phyloP scores from a whole-genome alignment of 441 rosid genomes.

The Francoa sonchifolia region DNA sequence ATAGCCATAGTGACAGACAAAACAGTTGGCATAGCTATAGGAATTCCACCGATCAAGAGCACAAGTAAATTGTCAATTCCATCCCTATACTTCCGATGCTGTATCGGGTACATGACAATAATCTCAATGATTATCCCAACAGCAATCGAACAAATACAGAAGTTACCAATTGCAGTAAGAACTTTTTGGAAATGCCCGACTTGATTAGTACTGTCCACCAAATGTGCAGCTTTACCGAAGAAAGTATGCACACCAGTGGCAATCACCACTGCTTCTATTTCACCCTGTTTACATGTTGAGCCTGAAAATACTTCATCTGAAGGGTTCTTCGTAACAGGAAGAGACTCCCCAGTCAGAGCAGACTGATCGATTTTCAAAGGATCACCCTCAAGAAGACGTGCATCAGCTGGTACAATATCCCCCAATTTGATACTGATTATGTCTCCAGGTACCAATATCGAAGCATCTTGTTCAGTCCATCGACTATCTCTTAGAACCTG shows the following conservation, averaged over 20 bases:
- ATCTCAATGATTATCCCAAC: slow-evolving; percentile 52
- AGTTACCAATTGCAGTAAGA: slow-evolving; percentile 79
- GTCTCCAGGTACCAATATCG: slow-evolving; percentile 88
- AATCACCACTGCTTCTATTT: slow-evolving; percentile 73
- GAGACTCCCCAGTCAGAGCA: no score
- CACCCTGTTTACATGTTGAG: slow-evolving; percentile 87
- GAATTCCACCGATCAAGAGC: slow-evolving; percentile 85
- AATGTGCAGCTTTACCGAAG: slow-evolving; percentile 90
- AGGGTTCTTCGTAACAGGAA: slow-evolving; percentile 69
- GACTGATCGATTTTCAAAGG: no score
- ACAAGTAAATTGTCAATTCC: slow-evolving; percentile 74
- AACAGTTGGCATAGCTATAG: slow-evolving; percentile 89
- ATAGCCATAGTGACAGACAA: no score
- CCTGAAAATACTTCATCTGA: slow-evolving; percentile 85
- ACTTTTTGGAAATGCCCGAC: slow-evolving; percentile 85
- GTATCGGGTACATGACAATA: slow-evolving; percentile 71
- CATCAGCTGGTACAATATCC: no score
- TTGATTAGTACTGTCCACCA: slow-evolving; percentile 80
- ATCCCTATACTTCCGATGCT: no score
- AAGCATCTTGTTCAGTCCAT: slow-evolving; percentile 83
- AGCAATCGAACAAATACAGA: slow-evolving; percentile 83
- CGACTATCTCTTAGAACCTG: slow-evolving; percentile 71
- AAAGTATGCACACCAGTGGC: slow-evolving; percentile 93
- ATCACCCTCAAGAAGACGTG: no score
- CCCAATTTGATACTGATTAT: no score